Conservation (phyloP, 805 yeast genomes). For the Cyberlindnera amylophila region DNA sequence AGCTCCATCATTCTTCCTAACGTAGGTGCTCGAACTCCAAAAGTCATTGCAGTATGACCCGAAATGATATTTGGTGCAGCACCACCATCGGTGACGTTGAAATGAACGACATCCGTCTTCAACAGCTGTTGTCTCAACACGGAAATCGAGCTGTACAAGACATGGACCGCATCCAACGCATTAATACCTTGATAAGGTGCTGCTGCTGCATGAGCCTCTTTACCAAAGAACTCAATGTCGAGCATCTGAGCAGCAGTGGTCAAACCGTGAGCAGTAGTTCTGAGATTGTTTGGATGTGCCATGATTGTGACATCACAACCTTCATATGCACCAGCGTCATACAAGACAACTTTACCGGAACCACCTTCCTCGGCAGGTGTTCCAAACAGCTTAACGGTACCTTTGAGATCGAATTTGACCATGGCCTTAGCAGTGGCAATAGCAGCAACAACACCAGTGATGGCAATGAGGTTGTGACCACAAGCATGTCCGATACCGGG, state of each 20-base stretch:
- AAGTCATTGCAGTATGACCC: slow-evolving; percentile 6
- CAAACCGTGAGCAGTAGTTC: not conserved
- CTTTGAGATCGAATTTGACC: slow-evolving; percentile 9
- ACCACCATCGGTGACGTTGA: slow-evolving; percentile 11
- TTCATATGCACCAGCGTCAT: slow-evolving; percentile 8
- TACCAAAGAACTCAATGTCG: slow-evolving; percentile 8
- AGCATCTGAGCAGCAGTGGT: slow-evolving; percentile 9
- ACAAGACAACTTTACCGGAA: slow-evolving; percentile 8
- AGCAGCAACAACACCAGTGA: slow-evolving; percentile 10
- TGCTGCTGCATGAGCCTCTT: slow-evolving; percentile 13
- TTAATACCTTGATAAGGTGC: slow-evolving; percentile 11
- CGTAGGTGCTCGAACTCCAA: slow-evolving; percentile 10
- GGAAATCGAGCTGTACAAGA: slow-evolving; percentile 7
- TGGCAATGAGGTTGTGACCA: slow-evolving; percentile 11
- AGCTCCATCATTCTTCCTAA: slow-evolving; percentile 6
- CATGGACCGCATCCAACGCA: slow-evolving; percentile 8
- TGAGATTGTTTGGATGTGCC: slow-evolving; percentile 7
- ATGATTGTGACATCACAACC: slow-evolving; percentile 7
- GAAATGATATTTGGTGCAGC: slow-evolving; percentile 11
- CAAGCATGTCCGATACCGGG: slow-evolving; percentile 10
- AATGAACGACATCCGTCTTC: slow-evolving; percentile 9
- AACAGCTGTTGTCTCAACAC: slow-evolving; percentile 10
- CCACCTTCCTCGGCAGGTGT: slow-evolving; percentile 14
- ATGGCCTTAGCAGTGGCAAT: slow-evolving; percentile 7
- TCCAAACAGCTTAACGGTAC: slow-evolving; percentile 8